A percentile compares a stretch with the other conserved stretches of the same genome.
Evolutionary conservation across 2,329 filamentous ascomycete species (phyloP).

Genomic region (Cercospora zeae-maydis): DNA sequence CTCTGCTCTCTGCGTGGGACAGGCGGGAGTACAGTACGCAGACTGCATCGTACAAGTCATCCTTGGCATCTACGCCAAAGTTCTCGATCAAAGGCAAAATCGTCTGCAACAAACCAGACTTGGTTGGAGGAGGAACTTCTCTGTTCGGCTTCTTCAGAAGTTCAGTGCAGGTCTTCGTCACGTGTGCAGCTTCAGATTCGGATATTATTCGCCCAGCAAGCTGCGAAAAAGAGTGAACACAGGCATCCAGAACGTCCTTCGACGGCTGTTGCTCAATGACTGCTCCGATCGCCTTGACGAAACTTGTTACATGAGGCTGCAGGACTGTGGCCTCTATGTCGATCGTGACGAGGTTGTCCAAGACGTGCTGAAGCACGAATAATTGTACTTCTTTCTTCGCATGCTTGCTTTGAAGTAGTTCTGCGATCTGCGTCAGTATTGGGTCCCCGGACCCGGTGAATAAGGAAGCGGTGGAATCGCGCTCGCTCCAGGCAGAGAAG

Average conservation of each 20-base stretch:
- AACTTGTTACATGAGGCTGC: constrained; percentile 62
- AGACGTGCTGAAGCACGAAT: constrained; percentile 69
- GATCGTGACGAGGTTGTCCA: constrained; percentile 63
- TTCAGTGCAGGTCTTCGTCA: constrained; percentile 76
- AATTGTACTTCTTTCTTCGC: constrained; percentile 83
- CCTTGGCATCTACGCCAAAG: constrained; percentile 19
- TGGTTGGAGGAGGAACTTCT: constrained; percentile 76
- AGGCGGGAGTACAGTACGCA: constrained; percentile 87
- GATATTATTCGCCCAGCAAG: constrained; percentile 67
- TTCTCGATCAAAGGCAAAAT: constrained; percentile 64
- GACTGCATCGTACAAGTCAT: constrained; percentile 68
- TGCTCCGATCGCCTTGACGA: constrained; percentile 55
- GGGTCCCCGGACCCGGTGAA: constrained; percentile 59
- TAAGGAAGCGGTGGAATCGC: constrained; percentile 64
- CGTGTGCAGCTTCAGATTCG: constrained; percentile 66
- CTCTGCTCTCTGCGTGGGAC: constrained; percentile 72
- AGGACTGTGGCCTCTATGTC: constrained; percentile 58
- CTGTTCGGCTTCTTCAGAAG: constrained; percentile 81
- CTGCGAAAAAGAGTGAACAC: constrained; percentile 73
- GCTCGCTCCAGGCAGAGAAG: constrained; percentile 74
- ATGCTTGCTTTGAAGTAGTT: constrained; percentile 67
- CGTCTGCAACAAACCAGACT: constrained; percentile 74
- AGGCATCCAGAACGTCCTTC: constrained; percentile 73
- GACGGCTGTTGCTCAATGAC: constrained; percentile 58
- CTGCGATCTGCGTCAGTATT: constrained; percentile 67